Percentiles rank a stretch among this genome's conserved stretches.
phyloP scores from a whole-genome alignment of 768 basidiomycete species.

The Termitomyces sp. region DNA sequence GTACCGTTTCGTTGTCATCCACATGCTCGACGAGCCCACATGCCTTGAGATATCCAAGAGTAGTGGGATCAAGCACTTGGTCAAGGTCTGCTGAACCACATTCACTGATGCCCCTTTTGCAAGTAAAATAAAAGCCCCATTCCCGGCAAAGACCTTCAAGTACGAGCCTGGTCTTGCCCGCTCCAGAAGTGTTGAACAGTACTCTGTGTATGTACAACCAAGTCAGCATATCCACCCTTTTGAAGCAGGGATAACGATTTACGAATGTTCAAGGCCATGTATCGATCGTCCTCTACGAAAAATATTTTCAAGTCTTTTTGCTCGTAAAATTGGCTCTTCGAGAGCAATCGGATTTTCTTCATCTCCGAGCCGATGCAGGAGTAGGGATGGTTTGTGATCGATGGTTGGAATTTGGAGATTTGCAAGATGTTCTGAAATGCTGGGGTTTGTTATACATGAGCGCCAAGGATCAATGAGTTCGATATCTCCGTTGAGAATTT shows the following conservation, averaged over 20 bases:
- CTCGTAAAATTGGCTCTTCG: not conserved
- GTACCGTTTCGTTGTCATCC: too few species aligned
- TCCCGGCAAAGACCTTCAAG: not conserved
- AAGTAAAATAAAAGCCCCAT: not conserved
- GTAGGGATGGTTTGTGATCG: not conserved
- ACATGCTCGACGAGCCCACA: too few species aligned
- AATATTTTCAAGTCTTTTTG: not conserved
- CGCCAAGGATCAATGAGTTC: not conserved
- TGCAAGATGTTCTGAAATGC: not conserved
- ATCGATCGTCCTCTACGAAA: not conserved
- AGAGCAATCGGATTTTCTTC: not conserved
- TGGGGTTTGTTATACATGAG: not conserved
- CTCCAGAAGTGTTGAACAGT: not conserved
- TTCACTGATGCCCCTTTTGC: not conserved
- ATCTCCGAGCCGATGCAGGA: not conserved
- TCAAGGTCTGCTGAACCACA: not conserved
- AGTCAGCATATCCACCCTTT: not conserved
- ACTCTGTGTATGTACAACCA: not conserved
- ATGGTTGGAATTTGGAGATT: not conserved
- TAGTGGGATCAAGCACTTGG: not conserved
- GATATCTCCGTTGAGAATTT: not conserved
- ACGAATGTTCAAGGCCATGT: not conserved
- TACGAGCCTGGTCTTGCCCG: not conserved
- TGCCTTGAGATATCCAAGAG: not conserved
- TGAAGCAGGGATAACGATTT: not conserved